Conservation (phyloP, 192 early-diverging fungal species). For the Umbelopsis isabellina region DNA sequence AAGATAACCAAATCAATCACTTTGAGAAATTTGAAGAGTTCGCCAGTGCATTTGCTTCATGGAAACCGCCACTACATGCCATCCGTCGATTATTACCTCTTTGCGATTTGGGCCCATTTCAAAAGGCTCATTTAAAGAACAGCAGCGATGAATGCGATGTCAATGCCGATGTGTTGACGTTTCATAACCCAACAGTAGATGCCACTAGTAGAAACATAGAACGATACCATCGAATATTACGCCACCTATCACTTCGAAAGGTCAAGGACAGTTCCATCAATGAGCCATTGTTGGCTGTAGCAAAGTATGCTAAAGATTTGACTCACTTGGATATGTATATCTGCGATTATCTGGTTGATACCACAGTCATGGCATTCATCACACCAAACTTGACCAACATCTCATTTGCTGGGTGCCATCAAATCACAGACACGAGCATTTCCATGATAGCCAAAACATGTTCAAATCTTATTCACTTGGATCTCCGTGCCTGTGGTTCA, state of each 20-base stretch:
- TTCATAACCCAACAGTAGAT: not conserved
- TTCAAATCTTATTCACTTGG: slow-evolving; percentile 45
- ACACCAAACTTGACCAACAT: slow-evolving; percentile 43
- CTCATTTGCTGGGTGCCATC: slow-evolving; percentile 49
- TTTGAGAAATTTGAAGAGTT: slow-evolving; percentile 27
- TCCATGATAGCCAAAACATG: slow-evolving; percentile 41
- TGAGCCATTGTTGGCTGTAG: slow-evolving; percentile 26
- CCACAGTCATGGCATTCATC: slow-evolving; percentile 41
- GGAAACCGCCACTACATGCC: slow-evolving; percentile 6
- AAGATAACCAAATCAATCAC: slow-evolving; percentile 28
- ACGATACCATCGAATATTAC: slow-evolving; percentile 23
- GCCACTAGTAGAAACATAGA: not conserved
- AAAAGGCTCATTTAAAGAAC: not conserved
- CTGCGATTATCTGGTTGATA: slow-evolving; percentile 47
- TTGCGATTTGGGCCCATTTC: slow-evolving; percentile 4
- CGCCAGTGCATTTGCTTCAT: not conserved
- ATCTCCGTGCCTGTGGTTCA: slow-evolving; percentile 48
- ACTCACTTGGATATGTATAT: slow-evolving; percentile 56
- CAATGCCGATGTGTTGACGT: not conserved
- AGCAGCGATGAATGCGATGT: not conserved
- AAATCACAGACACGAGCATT: slow-evolving; percentile 46
- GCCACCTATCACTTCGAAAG: slow-evolving; percentile 30
- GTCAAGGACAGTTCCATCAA: slow-evolving; percentile 42
- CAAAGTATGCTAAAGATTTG: slow-evolving; percentile 30
- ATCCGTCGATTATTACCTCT: slow-evolving; percentile 7